These are phyloP conservation scores for Scheffersomyces ergatensis DNA, from an alignment of 805 yeast genomes.

Conservation along the genomic window DNA sequence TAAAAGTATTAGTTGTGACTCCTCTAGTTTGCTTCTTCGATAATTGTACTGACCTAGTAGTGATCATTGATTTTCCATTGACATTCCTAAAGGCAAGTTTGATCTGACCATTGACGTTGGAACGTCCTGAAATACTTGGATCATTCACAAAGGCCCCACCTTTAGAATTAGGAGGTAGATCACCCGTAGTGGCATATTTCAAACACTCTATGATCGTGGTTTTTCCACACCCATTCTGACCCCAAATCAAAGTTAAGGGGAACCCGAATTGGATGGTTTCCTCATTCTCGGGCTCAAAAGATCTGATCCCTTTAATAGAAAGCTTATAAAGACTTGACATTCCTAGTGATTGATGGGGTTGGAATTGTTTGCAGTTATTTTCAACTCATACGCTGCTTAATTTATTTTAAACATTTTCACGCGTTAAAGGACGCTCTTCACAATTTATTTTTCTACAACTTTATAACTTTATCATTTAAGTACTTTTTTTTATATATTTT, in stretches of 20 bases:
- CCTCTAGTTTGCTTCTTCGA: conserved; percentile 47
- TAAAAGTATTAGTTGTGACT: conserved; percentile 60
- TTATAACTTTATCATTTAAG: no score
- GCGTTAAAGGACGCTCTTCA: no score
- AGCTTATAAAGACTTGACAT: conserved; percentile 44
- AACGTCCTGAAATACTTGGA: conserved; percentile 75
- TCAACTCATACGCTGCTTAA: no score
- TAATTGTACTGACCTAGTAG: conserved; percentile 81
- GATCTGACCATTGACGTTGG: conserved; percentile 83
- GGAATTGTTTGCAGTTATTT: no score
- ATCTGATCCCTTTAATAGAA: conserved; percentile 79
- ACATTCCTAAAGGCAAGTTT: conserved; percentile 80
- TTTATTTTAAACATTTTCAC: no score
- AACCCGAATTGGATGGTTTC: conserved; percentile 87
- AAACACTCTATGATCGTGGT: conserved; percentile 95
- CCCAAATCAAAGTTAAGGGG: conserved; percentile 92
- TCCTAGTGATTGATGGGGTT: neutral
- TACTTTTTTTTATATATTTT: no score
- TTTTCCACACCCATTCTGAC: conserved; percentile 95
- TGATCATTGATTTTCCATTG: conserved; percentile 74
- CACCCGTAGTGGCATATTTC: conserved; percentile 93
- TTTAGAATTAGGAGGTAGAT: conserved; percentile 90
- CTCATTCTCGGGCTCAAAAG: conserved; percentile 80
- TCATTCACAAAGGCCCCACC: conserved; percentile 97
- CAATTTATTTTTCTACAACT: no score